Evolutionary conservation across 2,329 filamentous ascomycete species (phyloP).

Genomic region (Penicillium sp.): DNA sequence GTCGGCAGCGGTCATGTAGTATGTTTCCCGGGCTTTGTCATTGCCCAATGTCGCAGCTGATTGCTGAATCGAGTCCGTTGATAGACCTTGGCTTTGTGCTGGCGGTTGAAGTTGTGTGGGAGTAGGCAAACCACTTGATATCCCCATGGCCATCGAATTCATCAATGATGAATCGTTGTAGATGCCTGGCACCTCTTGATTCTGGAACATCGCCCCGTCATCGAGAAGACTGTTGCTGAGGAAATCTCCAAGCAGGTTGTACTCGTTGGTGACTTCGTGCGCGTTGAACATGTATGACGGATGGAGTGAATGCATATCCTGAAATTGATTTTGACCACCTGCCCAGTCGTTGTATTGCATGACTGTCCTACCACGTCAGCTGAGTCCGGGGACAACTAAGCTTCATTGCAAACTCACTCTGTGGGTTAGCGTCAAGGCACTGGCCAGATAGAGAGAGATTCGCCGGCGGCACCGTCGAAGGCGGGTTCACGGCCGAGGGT

Average conservation of each 20-base stretch:
- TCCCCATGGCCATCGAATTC: slow-evolving; percentile 41
- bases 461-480: slow-evolving; percentile 64
- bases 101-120: slow-evolving; percentile 36
- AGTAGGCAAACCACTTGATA: slow-evolving; percentile 32
- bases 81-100: slow-evolving; percentile 31
- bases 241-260: slow-evolving; percentile 94
- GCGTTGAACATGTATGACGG: slow-evolving; percentile 91
- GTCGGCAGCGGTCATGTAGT: slow-evolving; percentile 95
- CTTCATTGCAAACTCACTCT: slow-evolving; percentile 58
- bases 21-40: slow-evolving; percentile 71
- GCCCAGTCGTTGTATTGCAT: slow-evolving; percentile 82
- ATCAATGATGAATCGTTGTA: slow-evolving; percentile 57
- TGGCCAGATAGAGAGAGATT: slow-evolving; percentile 65
- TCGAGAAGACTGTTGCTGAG: slow-evolving; percentile 87
- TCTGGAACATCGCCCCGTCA: slow-evolving; percentile 66
- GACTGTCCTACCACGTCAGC: slow-evolving; percentile 52
- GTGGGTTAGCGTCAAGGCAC: slow-evolving; percentile 60
- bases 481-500: slow-evolving; percentile 42
- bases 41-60: slow-evolving; percentile 59
- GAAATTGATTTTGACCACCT: slow-evolving; percentile 72
- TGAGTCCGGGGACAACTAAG: slow-evolving; percentile 12
- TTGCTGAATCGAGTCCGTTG: slow-evolving; percentile 56
- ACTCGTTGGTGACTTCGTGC: slow-evolving; percentile 95
- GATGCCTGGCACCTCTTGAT: slow-evolving; percentile 61
- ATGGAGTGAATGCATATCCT: slow-evolving; percentile 92